phyloP scores from a whole-genome alignment of 495 filamentous ascomycete genomes.

The Lineolata rhizophorae region DNA sequence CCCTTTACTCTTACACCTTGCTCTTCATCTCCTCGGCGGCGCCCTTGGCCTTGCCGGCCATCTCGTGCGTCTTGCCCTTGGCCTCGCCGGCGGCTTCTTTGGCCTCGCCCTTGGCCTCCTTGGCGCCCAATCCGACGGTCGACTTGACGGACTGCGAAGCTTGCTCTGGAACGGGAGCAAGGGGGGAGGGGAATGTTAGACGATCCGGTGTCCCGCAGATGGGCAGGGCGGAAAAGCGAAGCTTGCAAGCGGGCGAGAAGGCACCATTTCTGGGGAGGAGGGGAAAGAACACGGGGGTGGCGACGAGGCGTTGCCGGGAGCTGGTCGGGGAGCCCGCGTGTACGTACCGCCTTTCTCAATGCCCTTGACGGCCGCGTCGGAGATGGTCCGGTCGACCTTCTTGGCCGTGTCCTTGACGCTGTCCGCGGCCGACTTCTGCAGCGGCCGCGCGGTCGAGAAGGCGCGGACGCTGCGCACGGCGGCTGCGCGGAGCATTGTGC shows the following conservation, averaged over 20 bases:
- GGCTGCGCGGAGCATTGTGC: conserved; percentile 13
- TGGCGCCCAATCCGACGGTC: too few species aligned
- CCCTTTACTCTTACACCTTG: conserved; percentile 15
- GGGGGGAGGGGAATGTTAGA: too few species aligned
- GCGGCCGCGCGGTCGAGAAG: conserved; percentile 15
- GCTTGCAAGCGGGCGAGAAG: conserved; percentile 3
- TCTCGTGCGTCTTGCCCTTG: conserved; percentile 18
- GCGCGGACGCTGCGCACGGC: conserved; percentile 15
- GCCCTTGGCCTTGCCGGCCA: conserved; percentile 20
- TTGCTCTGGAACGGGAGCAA: too few species aligned
- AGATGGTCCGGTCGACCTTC: conserved; percentile 29
- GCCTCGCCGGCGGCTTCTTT: conserved; percentile 20
- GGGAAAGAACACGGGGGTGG: conserved; percentile 1
- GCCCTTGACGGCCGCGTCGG: conserved; percentile 33
- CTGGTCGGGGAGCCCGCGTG: too few species aligned
- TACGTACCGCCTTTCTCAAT: conserved; percentile 36
- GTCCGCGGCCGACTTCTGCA: conserved; percentile 21
- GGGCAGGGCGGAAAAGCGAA: too few species aligned
- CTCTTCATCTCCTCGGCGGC: conserved; percentile 21
- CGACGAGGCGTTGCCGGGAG: background rate
- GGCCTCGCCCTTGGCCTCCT: conserved; percentile 25
- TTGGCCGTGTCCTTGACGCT: conserved; percentile 33
- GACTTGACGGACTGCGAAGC: too few species aligned
- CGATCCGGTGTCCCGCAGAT: too few species aligned
- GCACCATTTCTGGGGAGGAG: background rate